Conservation (phyloP, 2,329 filamentous ascomycete species). For the Colletotrichum aenigma region DNA sequence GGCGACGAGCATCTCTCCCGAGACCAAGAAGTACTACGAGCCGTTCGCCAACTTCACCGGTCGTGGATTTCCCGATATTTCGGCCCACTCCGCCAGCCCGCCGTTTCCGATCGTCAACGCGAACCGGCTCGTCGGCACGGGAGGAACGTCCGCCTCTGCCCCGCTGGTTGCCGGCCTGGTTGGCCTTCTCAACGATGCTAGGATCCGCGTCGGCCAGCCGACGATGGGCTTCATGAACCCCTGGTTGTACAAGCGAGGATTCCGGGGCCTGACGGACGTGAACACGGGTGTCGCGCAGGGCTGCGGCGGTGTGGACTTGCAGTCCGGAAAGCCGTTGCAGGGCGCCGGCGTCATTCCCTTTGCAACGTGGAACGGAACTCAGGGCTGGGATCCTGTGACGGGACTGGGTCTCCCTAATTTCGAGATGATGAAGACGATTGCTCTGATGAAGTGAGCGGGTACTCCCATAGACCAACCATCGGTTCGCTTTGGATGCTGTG, state of each 20-base stretch:
- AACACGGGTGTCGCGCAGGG: slow-evolving; percentile 25
- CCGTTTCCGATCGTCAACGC: slow-evolving; percentile 29
- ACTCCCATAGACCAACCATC: slow-evolving; percentile 1
- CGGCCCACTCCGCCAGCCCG: slow-evolving; percentile 52
- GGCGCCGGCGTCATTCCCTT: slow-evolving; percentile 29
- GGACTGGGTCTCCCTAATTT: slow-evolving; percentile 53
- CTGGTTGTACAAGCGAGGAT: slow-evolving; percentile 54
- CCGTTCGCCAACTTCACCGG: slow-evolving; percentile 50
- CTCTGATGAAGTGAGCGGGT: slow-evolving; percentile 4
- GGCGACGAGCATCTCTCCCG: slow-evolving; percentile 25
- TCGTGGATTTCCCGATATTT: slow-evolving; percentile 65
- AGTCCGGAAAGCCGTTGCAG: slow-evolving; percentile 23
- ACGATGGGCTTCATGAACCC: slow-evolving; percentile 66
- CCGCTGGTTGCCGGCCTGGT: slow-evolving; percentile 69
- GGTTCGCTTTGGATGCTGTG: not conserved
- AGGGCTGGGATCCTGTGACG: slow-evolving; percentile 42
- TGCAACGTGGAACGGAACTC: slow-evolving; percentile 36
- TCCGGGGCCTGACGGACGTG: slow-evolving; percentile 38
- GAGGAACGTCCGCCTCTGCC: slow-evolving; percentile 56
- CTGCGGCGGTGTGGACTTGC: slow-evolving; percentile 26
- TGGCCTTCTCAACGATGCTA: slow-evolving; percentile 67
- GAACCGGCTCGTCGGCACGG: slow-evolving; percentile 15
- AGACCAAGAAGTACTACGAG: slow-evolving; percentile 53
- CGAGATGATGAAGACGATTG: slow-evolving; percentile 23
- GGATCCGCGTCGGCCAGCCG: slow-evolving; percentile 57